Percentiles rank a stretch among this genome's conserved stretches.
Evolutionary conservation across 2,329 filamentous ascomycete species (phyloP).

Genomic region (Aspergillus ustus): DNA sequence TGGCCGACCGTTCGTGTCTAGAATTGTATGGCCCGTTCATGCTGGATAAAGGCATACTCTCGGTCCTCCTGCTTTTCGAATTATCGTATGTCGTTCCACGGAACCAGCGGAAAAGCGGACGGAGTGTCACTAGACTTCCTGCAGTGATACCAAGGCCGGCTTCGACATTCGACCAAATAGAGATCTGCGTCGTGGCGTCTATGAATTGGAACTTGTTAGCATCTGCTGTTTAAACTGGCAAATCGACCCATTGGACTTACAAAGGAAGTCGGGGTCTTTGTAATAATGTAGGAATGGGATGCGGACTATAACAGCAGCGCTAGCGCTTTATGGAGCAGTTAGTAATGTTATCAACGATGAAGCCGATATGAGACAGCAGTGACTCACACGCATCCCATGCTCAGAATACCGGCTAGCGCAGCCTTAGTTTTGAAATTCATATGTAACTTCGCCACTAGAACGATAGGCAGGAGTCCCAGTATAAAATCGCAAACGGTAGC

Average conservation of each 20-base stretch:
- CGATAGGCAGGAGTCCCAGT: constrained; percentile 58
- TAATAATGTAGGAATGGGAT: constrained; percentile 42
- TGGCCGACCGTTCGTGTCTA: constrained; percentile 22
- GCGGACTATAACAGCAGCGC: constrained; percentile 42
- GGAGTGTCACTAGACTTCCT: constrained; percentile 54
- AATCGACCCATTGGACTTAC: constrained; percentile 27
- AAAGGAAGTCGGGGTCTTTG: constrained; percentile 38
- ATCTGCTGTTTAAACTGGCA: not conserved
- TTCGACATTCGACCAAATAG: constrained; percentile 49
- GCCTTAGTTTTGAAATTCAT: constrained; percentile 59
- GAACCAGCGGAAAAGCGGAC: constrained; percentile 52
- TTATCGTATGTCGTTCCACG: constrained; percentile 32
- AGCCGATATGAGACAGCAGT: constrained; percentile 20
- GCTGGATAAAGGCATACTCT: constrained; percentile 38
- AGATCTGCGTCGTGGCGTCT: constrained; percentile 42
- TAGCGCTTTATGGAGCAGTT: constrained; percentile 31
- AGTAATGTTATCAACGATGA: constrained; percentile 7
- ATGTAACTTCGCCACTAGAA: constrained; percentile 60
- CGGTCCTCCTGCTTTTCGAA: constrained; percentile 31
- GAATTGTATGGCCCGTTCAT: constrained; percentile 28
- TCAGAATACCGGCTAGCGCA: constrained; percentile 58
- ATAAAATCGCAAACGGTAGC: constrained; percentile 57
- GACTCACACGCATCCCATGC: constrained; percentile 58
- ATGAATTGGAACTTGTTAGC: constrained; percentile 17
- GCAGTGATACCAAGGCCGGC: constrained; percentile 50